These are phyloP conservation scores for Syzygium jambos DNA, from an alignment of 345 rosid genomes.

Conservation along the genomic window DNA sequence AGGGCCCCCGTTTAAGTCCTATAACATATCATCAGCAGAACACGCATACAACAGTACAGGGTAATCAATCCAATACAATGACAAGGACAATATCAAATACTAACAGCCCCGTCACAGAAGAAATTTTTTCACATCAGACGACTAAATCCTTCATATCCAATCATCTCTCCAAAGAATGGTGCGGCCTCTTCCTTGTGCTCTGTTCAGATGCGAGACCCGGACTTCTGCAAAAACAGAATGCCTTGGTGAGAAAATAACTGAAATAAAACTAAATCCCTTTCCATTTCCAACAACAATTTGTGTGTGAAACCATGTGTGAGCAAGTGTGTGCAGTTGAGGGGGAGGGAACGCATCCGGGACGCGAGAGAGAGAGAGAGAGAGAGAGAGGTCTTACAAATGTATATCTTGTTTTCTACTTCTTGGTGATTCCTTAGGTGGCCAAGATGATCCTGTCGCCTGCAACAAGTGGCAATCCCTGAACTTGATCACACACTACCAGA, in stretches of 20 bases:
- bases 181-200: conserved; percentile 30
- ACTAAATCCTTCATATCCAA: neutral
- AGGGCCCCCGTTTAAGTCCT: neutral
- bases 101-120: neutral
- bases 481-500: neutral
- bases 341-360: neutral
- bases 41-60: neutral
- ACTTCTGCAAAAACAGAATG: conserved; percentile 20
- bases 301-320: neutral
- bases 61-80: neutral
- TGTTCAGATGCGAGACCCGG: conserved; percentile 13
- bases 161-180: conserved; percentile 14
- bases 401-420: conserved; percentile 35
- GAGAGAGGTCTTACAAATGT: conserved; percentile 37
- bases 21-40: neutral
- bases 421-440: conserved; percentile 33
- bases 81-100: neutral
- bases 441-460: conserved; percentile 45
- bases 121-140: neutral
- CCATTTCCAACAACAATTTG: neutral
- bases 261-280: neutral
- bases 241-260: conserved; percentile 1
- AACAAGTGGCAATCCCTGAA: neutral
- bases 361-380: neutral
- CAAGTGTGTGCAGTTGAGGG: neutral